A percentile compares a stretch with the other conserved stretches of the same genome.
Evolutionary conservation across 495 filamentous ascomycete genomes (phyloP).

Genomic region (Cairneyella variabilis): DNA sequence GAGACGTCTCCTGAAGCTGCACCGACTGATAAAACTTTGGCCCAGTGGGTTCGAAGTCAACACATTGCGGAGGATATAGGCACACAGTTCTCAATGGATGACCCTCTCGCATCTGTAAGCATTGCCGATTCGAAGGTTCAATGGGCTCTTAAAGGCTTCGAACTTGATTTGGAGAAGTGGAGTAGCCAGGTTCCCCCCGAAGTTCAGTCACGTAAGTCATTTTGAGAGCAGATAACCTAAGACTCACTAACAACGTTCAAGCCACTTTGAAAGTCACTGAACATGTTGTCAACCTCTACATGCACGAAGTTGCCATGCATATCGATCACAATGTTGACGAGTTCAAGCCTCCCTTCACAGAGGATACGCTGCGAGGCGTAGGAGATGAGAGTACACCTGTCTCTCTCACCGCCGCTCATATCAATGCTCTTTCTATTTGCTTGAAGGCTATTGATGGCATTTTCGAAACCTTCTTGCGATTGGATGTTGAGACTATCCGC

Average conservation of each 20-base stretch:
- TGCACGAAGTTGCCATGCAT: constrained; percentile 84
- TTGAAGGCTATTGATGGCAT: constrained; percentile 69
- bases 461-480: constrained; percentile 62
- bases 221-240: background rate
- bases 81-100: constrained; percentile 71
- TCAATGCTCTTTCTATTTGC: constrained; percentile 68
- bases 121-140: constrained; percentile 72
- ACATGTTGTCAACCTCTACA: constrained; percentile 68
- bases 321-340: constrained; percentile 64
- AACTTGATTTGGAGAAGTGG: constrained; percentile 71
- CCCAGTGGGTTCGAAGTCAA: constrained; percentile 73
- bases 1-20: constrained; percentile 66
- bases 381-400: constrained; percentile 25
- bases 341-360: constrained; percentile 45
- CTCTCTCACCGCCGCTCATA: constrained; percentile 57
- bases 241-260: constrained; percentile 24
- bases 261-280: constrained; percentile 56
- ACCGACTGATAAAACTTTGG: constrained; percentile 66
- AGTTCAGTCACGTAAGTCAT: constrained; percentile 28
- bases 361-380: constrained; percentile 35
- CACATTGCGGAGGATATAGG: constrained; percentile 80
- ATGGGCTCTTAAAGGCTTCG: constrained; percentile 71
- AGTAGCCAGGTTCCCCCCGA: constrained; percentile 28
- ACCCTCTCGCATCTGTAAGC: constrained; percentile 56
- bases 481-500: constrained; percentile 59